phyloP scores from a whole-genome alignment of 257 asterid genomes.

The Capsicum chinense region DNA sequence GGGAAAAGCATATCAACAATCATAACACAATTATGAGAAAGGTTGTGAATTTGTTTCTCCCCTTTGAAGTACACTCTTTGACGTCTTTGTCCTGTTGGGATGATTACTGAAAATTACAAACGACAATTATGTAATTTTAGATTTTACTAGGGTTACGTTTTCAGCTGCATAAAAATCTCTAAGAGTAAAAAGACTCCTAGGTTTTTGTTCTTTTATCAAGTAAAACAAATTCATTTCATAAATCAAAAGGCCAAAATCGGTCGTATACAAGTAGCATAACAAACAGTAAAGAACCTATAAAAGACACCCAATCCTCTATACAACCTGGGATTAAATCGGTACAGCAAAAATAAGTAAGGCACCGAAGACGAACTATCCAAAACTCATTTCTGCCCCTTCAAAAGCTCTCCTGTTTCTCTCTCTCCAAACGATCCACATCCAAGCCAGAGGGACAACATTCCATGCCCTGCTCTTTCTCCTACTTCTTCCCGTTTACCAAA shows the following conservation, averaged over 20 bases:
- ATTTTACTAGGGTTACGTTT: background rate
- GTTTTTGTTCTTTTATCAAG: background rate
- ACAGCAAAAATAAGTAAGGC: background rate
- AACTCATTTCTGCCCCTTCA: background rate
- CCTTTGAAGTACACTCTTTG: constrained; percentile 5
- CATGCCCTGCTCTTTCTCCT: background rate
- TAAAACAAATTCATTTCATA: background rate
- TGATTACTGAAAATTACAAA: background rate
- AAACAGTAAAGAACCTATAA: background rate
- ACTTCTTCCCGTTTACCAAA: background rate
- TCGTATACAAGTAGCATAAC: background rate
- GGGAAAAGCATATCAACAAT: constrained; percentile 9
- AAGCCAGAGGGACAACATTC: background rate
- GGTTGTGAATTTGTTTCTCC: background rate
- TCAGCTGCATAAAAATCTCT: background rate
- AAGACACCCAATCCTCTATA: background rate
- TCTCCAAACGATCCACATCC: background rate
- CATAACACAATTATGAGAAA: constrained; percentile 15
- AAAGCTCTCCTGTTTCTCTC: background rate
- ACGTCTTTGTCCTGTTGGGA: background rate
- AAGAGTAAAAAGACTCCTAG: background rate
- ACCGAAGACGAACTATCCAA: background rate
- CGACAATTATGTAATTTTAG: background rate
- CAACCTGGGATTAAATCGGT: background rate
- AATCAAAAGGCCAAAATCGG: background rate